These are phyloP conservation scores for Colletotrichum sp. DNA, from an alignment of 2,329 filamentous ascomycete species.

Conservation along the genomic window DNA sequence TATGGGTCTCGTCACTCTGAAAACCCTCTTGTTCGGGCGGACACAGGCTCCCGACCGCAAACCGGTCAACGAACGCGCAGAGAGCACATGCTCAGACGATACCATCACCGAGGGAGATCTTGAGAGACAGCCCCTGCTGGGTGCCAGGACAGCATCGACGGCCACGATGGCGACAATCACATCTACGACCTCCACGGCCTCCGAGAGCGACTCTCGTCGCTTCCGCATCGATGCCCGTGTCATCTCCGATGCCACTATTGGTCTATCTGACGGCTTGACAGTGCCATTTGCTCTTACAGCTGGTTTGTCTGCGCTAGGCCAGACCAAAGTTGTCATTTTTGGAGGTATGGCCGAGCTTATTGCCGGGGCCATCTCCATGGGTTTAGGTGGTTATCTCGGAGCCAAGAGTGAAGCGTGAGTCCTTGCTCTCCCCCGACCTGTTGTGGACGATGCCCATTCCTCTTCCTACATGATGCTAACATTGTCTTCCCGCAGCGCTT, in stretches of 20 bases:
- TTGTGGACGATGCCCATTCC: background rate
- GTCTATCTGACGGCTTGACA: slow-evolving; percentile 78
- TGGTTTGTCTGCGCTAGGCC: slow-evolving; percentile 69
- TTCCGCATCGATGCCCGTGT: slow-evolving; percentile 24
- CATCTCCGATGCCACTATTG: slow-evolving; percentile 49
- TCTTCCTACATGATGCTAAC: background rate
- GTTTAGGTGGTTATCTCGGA: slow-evolving; percentile 74
- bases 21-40: slow-evolving; percentile 20
- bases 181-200: background rate
- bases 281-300: slow-evolving; percentile 82
- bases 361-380: slow-evolving; percentile 79
- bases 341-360: slow-evolving; percentile 78
- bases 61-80: background rate
- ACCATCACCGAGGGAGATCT: slow-evolving; percentile 18
- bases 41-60: background rate
- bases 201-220: slow-evolving; percentile 1
- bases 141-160: background rate
- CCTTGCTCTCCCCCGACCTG: background rate
- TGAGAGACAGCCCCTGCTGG: slow-evolving; percentile 21
- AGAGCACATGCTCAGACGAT: slow-evolving; percentile 21
- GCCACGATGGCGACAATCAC: slow-evolving; percentile 1
- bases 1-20: slow-evolving; percentile 23
- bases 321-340: slow-evolving; percentile 70
- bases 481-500: slow-evolving; percentile 8
- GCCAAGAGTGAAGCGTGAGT: slow-evolving; percentile 55